phyloP scores from a whole-genome alignment of 129 eudicot species.

The Scalesia atractyloides region DNA sequence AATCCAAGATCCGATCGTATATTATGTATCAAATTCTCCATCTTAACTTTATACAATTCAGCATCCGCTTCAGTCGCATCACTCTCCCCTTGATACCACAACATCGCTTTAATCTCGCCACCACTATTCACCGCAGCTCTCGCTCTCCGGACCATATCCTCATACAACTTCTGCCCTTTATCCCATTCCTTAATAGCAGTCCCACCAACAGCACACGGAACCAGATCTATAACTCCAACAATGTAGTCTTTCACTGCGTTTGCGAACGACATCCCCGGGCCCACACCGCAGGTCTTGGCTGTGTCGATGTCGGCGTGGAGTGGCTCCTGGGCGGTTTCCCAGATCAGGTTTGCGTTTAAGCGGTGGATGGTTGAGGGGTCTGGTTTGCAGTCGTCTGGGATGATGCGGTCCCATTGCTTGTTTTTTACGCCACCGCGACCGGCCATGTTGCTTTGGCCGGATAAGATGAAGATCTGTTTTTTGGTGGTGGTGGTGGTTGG shows the following conservation, averaged over 20 bases:
- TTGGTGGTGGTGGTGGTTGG: slow-evolving; percentile 28
- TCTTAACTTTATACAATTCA: slow-evolving; percentile 44
- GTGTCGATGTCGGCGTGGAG: slow-evolving; percentile 85
- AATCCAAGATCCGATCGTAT: slow-evolving; percentile 66
- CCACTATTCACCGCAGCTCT: slow-evolving; percentile 53
- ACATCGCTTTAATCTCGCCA: slow-evolving; percentile 70
- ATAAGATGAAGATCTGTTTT: slow-evolving; percentile 59
- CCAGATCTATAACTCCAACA: slow-evolving; percentile 55
- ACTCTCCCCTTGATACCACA: slow-evolving; percentile 96
- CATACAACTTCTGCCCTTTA: slow-evolving; percentile 53
- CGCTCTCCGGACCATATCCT: slow-evolving; percentile 64
- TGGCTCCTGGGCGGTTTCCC: slow-evolving; percentile 84
- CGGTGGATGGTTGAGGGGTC: slow-evolving; percentile 73
- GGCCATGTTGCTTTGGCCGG: slow-evolving; percentile 99
- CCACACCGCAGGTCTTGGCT: slow-evolving; percentile 71
- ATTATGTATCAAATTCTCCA: slow-evolving; percentile 62
- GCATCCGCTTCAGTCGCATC: slow-evolving; percentile 51
- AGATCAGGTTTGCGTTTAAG: slow-evolving; percentile 63
- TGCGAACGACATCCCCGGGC: slow-evolving; percentile 93
- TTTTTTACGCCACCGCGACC: slow-evolving; percentile 86
- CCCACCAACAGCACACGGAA: slow-evolving; percentile 87
- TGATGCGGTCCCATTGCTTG: slow-evolving; percentile 67
- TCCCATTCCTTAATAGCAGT: slow-evolving; percentile 84
- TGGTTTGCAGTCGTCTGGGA: slow-evolving; percentile 68
- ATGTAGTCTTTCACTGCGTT: slow-evolving; percentile 65